Percentiles rank a stretch among this genome's conserved stretches.
Evolutionary conservation across 1,284 basidiomycete species (phyloP).

Genomic region (Heterobasidion irregulare): DNA sequence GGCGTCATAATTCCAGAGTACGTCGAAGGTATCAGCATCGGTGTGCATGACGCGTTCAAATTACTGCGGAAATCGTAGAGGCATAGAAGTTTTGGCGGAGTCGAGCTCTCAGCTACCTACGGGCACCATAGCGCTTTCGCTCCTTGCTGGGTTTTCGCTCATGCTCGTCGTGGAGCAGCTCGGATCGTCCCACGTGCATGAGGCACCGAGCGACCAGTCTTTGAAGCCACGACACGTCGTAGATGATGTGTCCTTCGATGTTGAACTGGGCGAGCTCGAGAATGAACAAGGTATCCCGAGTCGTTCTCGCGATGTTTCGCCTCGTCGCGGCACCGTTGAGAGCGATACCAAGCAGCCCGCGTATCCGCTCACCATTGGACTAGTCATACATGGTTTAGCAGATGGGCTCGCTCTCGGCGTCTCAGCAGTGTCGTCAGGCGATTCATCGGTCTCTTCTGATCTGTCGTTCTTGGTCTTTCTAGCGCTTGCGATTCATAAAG

Average conservation of each 20-base stretch:
- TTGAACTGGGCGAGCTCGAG: constrained; percentile 46
- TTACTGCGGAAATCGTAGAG: constrained; percentile 29
- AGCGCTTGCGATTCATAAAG: constrained; percentile 86
- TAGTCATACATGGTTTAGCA: constrained; percentile 80
- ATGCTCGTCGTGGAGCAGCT: constrained; percentile 78
- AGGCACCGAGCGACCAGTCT: constrained; percentile 15
- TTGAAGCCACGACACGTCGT: constrained; percentile 9
- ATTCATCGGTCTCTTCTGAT: constrained; percentile 22
- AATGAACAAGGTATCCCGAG: constrained; percentile 19
- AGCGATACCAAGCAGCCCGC: constrained; percentile 22
- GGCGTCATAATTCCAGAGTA: constrained; percentile 91
- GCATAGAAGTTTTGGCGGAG: constrained; percentile 49
- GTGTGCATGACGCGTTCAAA: background rate
- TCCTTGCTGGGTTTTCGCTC: constrained; percentile 76
- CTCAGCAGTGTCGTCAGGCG: constrained; percentile 36
- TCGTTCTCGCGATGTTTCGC: background rate
- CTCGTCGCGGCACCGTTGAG: constrained; percentile 3
- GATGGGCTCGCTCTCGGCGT: constrained; percentile 90
- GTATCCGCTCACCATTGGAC: constrained; percentile 73
- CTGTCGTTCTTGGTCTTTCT: constrained; percentile 80
- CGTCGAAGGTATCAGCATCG: constrained; percentile 20
- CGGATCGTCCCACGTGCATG: constrained; percentile 37
- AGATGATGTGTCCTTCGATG: constrained; percentile 44
- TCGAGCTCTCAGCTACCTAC: constrained; percentile 33
- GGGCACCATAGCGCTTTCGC: constrained; percentile 57